Base-by-base conservation (phyloP, 257 asterid genomes). In the Eucommia ulmoides region DNA sequence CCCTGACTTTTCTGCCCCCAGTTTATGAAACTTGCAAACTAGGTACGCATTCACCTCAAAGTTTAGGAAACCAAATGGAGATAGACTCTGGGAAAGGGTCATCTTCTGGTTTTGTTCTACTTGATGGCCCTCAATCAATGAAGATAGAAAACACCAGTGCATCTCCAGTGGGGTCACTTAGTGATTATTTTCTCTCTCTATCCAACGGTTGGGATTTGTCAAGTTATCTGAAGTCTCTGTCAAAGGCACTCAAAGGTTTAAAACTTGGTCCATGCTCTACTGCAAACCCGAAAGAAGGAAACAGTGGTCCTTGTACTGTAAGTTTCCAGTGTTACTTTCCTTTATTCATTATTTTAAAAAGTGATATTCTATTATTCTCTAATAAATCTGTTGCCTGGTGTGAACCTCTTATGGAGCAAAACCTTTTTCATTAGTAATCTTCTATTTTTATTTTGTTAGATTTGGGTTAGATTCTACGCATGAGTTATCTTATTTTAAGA, bases 141-240 rank as follows among this genome's bases (percentile, higher is more conserved):
- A 91, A 86, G 79, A 91, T 91, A 59, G 99, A 91, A 55, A 80
- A 93, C 67, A 86, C 75, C 52, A 83, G 79, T 65, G 88, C 96
- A 63, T 86, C 99, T 57, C 77, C 83, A 80, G 56, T 91, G 81
- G 99, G 96, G 74, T 91, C 96, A 7, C 77, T 91, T 72, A 86
- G 99, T 70, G 99, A 91, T 72, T 91, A 81, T 72, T 91, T 91
- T 63, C 96, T 91, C 63, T 81, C 84, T 66, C 81, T 91, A 41
- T 91, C 96, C 18, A 91, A 86, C 79, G 99, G 96, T 55, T 86
- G 99, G 99, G 99, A 91, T 71, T 70, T 91, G 72, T 74, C 86
- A 49, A 86, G 96, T 76, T 91, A 70, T 71, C 64, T 91, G 55
- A 91, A 81, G 78, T 86, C 93, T 63, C 94, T 91, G 46, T 86